phyloP scores from a whole-genome alignment of 805 yeast genomes.

The Helenozyma baotianmanensis region DNA sequence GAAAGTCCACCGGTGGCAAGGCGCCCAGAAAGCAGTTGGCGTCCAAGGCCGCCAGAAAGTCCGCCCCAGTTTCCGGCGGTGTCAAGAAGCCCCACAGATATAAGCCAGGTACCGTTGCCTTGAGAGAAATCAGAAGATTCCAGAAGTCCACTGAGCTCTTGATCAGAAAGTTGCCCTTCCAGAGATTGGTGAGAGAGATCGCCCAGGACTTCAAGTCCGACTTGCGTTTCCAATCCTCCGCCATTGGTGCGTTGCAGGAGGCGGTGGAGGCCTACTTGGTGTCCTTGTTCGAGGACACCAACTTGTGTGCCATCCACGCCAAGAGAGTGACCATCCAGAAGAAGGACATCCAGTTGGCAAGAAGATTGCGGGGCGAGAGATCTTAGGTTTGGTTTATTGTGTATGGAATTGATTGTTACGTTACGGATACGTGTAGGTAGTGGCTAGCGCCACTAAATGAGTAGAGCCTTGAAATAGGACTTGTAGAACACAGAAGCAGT shows the following conservation, averaged over 20 bases:
- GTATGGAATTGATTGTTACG: too few species aligned
- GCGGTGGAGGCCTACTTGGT: conserved; percentile 98
- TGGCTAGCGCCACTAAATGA: too few species aligned
- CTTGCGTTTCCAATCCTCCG: conserved; percentile 95
- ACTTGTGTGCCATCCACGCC: conserved; percentile 98
- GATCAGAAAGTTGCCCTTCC: conserved; percentile 96
- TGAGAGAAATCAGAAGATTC: conserved; percentile 96
- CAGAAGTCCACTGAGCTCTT: conserved; percentile 93
- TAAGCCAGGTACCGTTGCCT: conserved; percentile 96
- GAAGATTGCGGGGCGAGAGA: conserved; percentile 97
- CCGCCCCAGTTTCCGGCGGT: conserved; percentile 91
- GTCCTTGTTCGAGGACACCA: conserved; percentile 94
- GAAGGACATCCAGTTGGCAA: conserved; percentile 96
- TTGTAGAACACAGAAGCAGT: too few species aligned
- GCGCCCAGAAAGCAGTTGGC: conserved; percentile 94
- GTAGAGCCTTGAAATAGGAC: too few species aligned
- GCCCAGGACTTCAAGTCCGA: conserved; percentile 93
- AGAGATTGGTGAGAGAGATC: conserved; percentile 92
- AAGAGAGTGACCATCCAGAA: conserved; percentile 98
- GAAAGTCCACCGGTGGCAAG: conserved; percentile 94
- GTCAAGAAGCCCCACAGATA: conserved; percentile 94
- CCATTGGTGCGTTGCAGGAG: conserved; percentile 97
- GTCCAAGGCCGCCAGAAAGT: conserved; percentile 89
- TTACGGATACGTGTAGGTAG: too few species aligned
- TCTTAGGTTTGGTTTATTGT: conserved; percentile 38